Evolutionary conservation across 2,329 filamentous ascomycete species (phyloP), one percentile per base, ranked within the genome.

Genomic region (Phaeosphaeria sp.): DNA sequence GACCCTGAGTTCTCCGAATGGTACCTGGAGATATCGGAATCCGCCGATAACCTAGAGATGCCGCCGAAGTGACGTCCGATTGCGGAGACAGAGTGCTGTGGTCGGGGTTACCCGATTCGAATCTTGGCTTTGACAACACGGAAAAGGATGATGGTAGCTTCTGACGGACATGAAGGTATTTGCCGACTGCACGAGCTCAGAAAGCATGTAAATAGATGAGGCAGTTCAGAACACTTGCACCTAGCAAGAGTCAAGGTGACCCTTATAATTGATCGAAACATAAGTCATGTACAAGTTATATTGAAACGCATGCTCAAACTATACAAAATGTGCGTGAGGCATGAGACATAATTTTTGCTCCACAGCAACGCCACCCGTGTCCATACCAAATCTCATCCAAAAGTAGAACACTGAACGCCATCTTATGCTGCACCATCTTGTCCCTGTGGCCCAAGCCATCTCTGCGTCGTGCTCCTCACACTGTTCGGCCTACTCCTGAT

Each of bases 391-490:
- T 13, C 11, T 13, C 15, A 13, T 36, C 15, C 30, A 36, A 36
- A 13, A 7, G 3, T 36, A 6, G 8, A 36, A 36, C 30, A 7
- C 6, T 13, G 11, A 36, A 36, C 30, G 30, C 30, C 30, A 36
- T 6, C 6, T 13, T 36, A 25, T 22, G 44, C 22, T 46, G 44
- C 44, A 15, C 22, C 56, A 21, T 56, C 60, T 49, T 54, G 56
- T 11, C 58, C 60, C 39, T 60, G 58, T 6, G 46, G 30, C 45
- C 46, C 52, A 42, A 53, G 42, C 22, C 53, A 60, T 18, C 63
- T 57, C 51, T 65, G 64, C 20, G 64, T 66, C 27, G 49, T 54
- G 47, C 56, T 63, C n/a, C 64, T 50, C n/a, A 65, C 49, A 20
- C 62, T 59, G n/a, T 48, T 20, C 6, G 64, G 64, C n/a, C 64